Evolutionary conservation across 2,329 filamentous ascomycete species (phyloP).

Genomic region (Colletotrichum sp.): DNA sequence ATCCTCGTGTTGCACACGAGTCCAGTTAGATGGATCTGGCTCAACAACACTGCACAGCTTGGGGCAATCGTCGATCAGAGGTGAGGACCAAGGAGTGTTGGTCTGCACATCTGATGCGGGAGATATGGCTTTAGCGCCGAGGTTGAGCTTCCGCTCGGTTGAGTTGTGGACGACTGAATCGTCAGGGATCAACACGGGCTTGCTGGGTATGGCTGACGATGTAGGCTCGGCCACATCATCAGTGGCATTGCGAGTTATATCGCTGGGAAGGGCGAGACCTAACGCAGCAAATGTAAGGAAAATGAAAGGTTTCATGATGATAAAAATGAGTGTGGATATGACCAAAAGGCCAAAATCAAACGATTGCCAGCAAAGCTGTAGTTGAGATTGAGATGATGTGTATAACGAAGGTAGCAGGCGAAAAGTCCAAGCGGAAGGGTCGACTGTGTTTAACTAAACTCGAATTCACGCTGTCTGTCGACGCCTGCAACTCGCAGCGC

Average conservation of each 20-base stretch:
- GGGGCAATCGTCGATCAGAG: background rate
- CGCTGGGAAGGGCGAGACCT: background rate
- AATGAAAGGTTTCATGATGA: background rate
- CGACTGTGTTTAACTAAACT: background rate
- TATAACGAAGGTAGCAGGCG: background rate
- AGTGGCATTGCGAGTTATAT: background rate
- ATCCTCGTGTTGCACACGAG: background rate
- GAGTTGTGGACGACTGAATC: background rate
- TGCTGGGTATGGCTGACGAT: background rate
- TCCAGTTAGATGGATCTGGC: background rate
- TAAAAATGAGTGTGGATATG: background rate
- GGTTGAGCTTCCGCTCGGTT: background rate
- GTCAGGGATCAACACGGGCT: background rate
- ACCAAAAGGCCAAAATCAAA: background rate
- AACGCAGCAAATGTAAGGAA: background rate
- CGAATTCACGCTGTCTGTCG: background rate
- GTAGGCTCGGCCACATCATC: background rate
- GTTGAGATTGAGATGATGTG: background rate
- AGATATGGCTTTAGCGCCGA: background rate
- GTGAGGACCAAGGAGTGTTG: background rate
- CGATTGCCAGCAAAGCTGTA: background rate
- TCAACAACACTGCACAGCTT: background rate
- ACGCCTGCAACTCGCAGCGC: background rate
- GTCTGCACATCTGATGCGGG: background rate
- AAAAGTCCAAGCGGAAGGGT: background rate